Evolutionary conservation across 495 filamentous ascomycete genomes (phyloP), one percentile per base, ranked within the genome.

Genomic region (Cenococcum geophilum): DNA sequence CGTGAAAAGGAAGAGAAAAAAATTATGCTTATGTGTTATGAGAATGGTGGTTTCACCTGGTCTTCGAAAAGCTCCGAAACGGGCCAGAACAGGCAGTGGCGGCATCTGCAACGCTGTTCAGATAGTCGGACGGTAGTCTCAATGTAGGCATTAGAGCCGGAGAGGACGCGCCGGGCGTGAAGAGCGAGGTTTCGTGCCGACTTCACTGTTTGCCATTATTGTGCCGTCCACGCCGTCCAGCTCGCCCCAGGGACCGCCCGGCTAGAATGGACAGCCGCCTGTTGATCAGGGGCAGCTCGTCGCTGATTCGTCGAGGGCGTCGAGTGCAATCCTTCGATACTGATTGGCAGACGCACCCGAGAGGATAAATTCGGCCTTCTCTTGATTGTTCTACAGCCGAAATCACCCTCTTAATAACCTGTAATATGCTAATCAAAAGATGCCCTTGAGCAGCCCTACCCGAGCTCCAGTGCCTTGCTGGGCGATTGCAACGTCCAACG

Each of bases 401-500:
- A 32, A 32, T 32, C 27, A 32, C 27, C 27, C 27, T 32, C 27
- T 32, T 32, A 32, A 32, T 32, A 2, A 2, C 27, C 3, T 32
- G 27, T 32, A 32, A 32, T 32, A 32, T 32, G 27, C 27, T 32
- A 32, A 32, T 32, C 6, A 32, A 32, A 32, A 45, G 40, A 18
- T 45, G 14, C 18, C 40, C 21, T 23, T 27, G 25, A 23, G 18
- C 49, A 52, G 49, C 49, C 49, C 49, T 52, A 52, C 20, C 10
- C 49, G 23, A 20, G 21, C 20, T 3, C 25, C 32, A 23, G 20
- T 18, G 36, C 37, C 32, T 25, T 63, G 47, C 58, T 23, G 11
- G 34, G 63, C 59, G 56, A 54, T 43, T 67, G 64, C 49, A 57
- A 68, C 65, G 47, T 25, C 57, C 56, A 55, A 43, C 65, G 65